Evolutionary conservation across 148 eudicot species (phyloP).

Genomic region (Vaccinium vitisidaea): DNA sequence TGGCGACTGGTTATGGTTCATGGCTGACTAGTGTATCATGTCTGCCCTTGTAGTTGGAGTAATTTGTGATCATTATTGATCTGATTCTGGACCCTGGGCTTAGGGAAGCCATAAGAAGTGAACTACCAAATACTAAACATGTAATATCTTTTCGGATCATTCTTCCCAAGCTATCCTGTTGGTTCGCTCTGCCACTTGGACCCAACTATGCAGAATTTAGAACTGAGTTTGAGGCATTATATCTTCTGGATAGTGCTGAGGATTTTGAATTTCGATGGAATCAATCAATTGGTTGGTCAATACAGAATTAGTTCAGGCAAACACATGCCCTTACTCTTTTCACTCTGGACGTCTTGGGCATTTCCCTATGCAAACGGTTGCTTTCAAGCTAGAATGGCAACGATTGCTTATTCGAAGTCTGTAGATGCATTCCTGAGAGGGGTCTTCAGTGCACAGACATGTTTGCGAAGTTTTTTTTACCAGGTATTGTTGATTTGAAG

Average conservation of each 20-base stretch:
- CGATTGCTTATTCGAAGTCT: slow-evolving; percentile 27
- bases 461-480: slow-evolving; percentile 32
- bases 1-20: too few species aligned
- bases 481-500: slow-evolving; percentile 17
- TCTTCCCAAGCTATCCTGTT: slow-evolving; percentile 39
- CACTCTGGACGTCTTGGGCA: slow-evolving; percentile 34
- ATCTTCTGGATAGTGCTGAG: slow-evolving; percentile 27
- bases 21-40: too few species aligned
- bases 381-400: slow-evolving; percentile 34
- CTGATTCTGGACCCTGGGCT: slow-evolving; percentile 28
- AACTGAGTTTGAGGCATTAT: slow-evolving; percentile 30
- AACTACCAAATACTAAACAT: slow-evolving; percentile 35
- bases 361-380: slow-evolving; percentile 27
- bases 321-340: slow-evolving; percentile 27
- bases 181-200: slow-evolving; percentile 37
- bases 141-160: slow-evolving; percentile 29
- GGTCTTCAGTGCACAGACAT: slow-evolving; percentile 27
- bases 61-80: too few species aligned
- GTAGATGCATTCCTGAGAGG: slow-evolving; percentile 26
- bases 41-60: too few species aligned
- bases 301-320: slow-evolving; percentile 31
- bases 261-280: slow-evolving; percentile 36
- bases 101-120: slow-evolving; percentile 32
- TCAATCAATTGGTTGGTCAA: slow-evolving; percentile 24
- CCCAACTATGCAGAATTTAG: slow-evolving; percentile 32